Evolutionary conservation across 495 filamentous ascomycete genomes (phyloP).

Genomic region (Baudoinia panamericana): DNA sequence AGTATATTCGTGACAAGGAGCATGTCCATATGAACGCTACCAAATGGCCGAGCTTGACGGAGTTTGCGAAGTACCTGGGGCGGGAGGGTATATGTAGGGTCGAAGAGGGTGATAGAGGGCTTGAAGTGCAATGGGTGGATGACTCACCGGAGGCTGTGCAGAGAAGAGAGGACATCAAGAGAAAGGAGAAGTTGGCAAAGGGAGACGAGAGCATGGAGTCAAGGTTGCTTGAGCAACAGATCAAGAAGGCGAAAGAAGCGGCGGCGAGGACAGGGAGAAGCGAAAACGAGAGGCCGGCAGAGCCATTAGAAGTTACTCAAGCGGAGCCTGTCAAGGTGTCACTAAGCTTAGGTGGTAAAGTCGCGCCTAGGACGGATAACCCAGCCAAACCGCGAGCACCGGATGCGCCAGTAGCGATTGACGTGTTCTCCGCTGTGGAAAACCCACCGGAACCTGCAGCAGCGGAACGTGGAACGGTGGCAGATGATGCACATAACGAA

Average conservation of each 20-base stretch:
- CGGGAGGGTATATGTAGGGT: slow-evolving; percentile 74
- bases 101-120: slow-evolving; percentile 69
- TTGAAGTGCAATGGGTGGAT: slow-evolving; percentile 84
- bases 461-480: too few species aligned
- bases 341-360: slow-evolving; percentile 13
- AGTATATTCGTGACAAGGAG: slow-evolving; percentile 64
- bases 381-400: slow-evolving; percentile 1
- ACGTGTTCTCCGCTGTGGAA: slow-evolving; percentile 32
- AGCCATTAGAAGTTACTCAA: background rate
- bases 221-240: slow-evolving; percentile 62
- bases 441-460: slow-evolving; percentile 20
- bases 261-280: slow-evolving; percentile 33
- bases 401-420: slow-evolving; percentile 65
- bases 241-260: slow-evolving; percentile 50
- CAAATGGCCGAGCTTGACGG: slow-evolving; percentile 67
- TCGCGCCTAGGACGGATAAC: slow-evolving; percentile 6
- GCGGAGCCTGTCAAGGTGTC: slow-evolving; percentile 18
- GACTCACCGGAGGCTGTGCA: slow-evolving; percentile 71
- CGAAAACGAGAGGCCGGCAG: slow-evolving; percentile 23
- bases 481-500: too few species aligned
- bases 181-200: slow-evolving; percentile 72
- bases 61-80: slow-evolving; percentile 76
- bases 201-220: slow-evolving; percentile 86
- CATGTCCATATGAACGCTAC: slow-evolving; percentile 93
- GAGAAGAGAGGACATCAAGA: slow-evolving; percentile 62